Evolutionary conservation across 1,284 basidiomycete species (phyloP).

Genomic region (Somion occarium): DNA sequence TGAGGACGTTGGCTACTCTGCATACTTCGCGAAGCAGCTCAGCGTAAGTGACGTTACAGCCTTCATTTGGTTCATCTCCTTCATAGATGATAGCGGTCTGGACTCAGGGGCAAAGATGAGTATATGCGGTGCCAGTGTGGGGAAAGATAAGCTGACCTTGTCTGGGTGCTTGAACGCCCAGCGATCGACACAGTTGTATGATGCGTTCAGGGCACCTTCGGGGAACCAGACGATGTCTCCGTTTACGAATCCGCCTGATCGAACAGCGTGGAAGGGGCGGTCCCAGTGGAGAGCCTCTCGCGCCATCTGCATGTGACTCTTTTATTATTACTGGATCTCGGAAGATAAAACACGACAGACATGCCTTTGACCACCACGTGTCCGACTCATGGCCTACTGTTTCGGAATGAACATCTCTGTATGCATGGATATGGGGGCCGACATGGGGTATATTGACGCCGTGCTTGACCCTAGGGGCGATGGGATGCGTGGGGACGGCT

Average conservation of each 20-base stretch:
- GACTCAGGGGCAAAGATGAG: too few relatives aligned
- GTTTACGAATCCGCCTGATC: slow-evolving; percentile 78
- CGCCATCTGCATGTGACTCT: slow-evolving; percentile 53
- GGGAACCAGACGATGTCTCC: slow-evolving; percentile 97
- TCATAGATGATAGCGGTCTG: slow-evolving; percentile 97
- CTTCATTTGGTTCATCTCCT: slow-evolving; percentile 89
- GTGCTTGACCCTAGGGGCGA: slow-evolving; percentile 62
- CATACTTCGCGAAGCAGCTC: slow-evolving; percentile 91
- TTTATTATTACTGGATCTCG: not conserved
- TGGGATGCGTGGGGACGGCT: slow-evolving; percentile 44
- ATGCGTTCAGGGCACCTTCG: slow-evolving; percentile 83
- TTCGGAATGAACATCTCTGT: slow-evolving; percentile 55
- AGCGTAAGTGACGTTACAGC: slow-evolving; percentile 73
- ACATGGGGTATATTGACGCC: slow-evolving; percentile 67
- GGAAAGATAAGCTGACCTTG: slow-evolving; percentile 46
- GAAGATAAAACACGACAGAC: slow-evolving; percentile 19
- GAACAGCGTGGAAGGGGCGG: slow-evolving; percentile 86
- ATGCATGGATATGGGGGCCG: slow-evolving; percentile 71
- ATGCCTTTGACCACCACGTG: slow-evolving; percentile 84
- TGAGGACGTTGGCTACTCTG: slow-evolving; percentile 90
- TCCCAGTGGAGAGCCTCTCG: slow-evolving; percentile 86
- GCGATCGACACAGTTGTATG: slow-evolving; percentile 98
- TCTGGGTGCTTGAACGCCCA: slow-evolving; percentile 91
- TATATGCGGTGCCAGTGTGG: not conserved
- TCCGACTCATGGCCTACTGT: slow-evolving; percentile 75